These are phyloP conservation scores for Tulasnella sp. DNA, from an alignment of 768 basidiomycete species.

Conservation along the genomic window DNA sequence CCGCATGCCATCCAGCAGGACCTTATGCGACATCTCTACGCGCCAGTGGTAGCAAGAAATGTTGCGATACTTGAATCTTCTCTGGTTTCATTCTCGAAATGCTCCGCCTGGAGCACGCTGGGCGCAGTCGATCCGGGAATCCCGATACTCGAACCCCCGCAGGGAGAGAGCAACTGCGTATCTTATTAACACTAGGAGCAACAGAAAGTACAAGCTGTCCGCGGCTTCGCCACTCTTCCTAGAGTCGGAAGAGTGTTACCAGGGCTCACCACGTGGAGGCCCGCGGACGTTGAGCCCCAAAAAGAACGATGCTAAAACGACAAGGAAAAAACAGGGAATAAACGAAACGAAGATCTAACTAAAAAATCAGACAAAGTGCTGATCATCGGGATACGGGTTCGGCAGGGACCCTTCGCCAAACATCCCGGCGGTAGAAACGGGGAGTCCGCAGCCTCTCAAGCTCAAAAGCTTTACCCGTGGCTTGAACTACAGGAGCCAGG, in stretches of 20 bases:
- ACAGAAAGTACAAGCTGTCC: not conserved
- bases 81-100: too few relatives aligned
- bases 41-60: too few relatives aligned
- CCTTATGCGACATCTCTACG: too few relatives aligned
- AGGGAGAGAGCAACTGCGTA: too few relatives aligned
- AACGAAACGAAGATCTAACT: not conserved
- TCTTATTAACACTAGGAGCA: too few relatives aligned
- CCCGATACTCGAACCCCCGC: too few relatives aligned
- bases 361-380: not conserved
- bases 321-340: not conserved
- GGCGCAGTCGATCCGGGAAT: too few relatives aligned
- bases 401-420: not conserved
- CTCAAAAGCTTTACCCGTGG: not conserved
- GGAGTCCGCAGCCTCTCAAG: not conserved
- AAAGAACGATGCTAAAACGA: not conserved
- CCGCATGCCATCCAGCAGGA: too few relatives aligned
- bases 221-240: not conserved
- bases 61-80: too few relatives aligned
- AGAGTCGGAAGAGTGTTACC: not conserved
- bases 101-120: too few relatives aligned
- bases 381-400: not conserved
- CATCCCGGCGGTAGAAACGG: not conserved
- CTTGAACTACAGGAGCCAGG: not conserved
- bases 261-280: constrained; percentile 12
- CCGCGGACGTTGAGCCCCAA: not conserved